A percentile compares a stretch with the other conserved stretches of the same genome.
These are phyloP conservation scores for Thalassiosira livingstoniorum DNA, from an alignment of 352 stramenopile species.

Conservation along the genomic window DNA sequence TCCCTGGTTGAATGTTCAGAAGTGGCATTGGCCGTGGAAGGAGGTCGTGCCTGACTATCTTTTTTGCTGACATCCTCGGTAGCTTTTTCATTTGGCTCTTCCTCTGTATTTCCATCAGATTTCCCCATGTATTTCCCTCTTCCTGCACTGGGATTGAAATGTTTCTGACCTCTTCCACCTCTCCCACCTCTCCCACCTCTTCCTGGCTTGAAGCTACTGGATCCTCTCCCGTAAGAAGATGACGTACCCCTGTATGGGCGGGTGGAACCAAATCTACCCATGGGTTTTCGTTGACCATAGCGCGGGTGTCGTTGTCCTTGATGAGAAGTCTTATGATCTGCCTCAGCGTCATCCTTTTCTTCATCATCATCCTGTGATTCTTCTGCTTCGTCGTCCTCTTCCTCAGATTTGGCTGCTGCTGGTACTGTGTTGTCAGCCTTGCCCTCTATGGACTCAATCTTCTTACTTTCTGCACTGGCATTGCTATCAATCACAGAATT, in stretches of 20 bases:
- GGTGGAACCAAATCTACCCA: neutral
- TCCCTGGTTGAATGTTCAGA: neutral
- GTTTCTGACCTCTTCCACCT: slow-evolving; percentile 12
- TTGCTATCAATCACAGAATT: slow-evolving; percentile 1
- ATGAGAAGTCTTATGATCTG: neutral
- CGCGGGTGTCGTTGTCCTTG: neutral
- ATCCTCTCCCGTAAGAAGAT: neutral
- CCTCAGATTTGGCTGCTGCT: neutral
- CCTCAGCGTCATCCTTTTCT: slow-evolving; percentile 5
- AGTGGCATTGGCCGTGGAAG: neutral
- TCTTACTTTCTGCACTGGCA: slow-evolving; percentile 3
- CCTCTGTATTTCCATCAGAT: neutral
- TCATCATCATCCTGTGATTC: neutral
- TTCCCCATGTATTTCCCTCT: neutral
- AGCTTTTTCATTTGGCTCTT: neutral
- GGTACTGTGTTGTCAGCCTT: neutral
- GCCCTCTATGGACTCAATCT: neutral
- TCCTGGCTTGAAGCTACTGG: neutral
- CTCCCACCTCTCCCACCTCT: slow-evolving; percentile 7
- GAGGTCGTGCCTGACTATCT: neutral
- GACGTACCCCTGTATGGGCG: neutral
- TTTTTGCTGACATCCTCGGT: neutral
- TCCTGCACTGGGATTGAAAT: neutral
- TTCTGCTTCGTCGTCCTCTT: neutral
- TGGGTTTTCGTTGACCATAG: neutral